These are phyloP conservation scores for Cercospora beticola DNA, from an alignment of 2,329 filamentous ascomycete species.

Conservation along the genomic window DNA sequence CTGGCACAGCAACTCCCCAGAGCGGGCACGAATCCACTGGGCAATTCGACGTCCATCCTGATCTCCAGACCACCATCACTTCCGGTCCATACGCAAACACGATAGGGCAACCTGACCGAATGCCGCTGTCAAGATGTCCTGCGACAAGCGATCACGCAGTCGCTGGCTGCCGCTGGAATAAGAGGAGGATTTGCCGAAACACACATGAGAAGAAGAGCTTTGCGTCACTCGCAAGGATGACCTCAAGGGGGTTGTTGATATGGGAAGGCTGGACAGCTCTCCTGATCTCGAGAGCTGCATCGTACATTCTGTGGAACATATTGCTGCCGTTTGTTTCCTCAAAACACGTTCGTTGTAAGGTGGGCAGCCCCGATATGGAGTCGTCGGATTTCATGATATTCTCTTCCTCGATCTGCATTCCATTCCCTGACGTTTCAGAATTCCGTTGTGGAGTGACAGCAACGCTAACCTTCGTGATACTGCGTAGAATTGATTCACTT, in stretches of 20 bases:
- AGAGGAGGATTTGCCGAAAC: background rate
- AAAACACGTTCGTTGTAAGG: too few relatives aligned
- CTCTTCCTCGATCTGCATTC: background rate
- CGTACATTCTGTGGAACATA: background rate
- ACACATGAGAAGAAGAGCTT: background rate
- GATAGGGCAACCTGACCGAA: background rate
- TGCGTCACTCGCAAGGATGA: background rate
- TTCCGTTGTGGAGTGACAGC: background rate
- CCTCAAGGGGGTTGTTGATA: background rate
- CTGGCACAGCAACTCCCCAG: background rate
- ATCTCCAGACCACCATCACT: background rate
- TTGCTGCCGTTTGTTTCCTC: background rate
- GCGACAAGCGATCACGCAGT: background rate
- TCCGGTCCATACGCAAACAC: background rate
- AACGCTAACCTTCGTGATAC: background rate
- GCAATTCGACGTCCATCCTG: background rate
- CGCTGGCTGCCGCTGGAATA: background rate
- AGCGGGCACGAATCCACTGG: background rate
- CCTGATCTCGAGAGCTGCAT: background rate
- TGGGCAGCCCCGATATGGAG: too few relatives aligned
- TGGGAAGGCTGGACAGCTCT: background rate
- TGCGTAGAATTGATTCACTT: too few relatives aligned
- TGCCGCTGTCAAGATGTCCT: background rate
- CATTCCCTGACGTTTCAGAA: background rate
- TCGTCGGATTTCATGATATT: too few relatives aligned